phyloP scores from a whole-genome alignment of 1,139 yeast genomes.

The Yamadazyma diddensiae region DNA sequence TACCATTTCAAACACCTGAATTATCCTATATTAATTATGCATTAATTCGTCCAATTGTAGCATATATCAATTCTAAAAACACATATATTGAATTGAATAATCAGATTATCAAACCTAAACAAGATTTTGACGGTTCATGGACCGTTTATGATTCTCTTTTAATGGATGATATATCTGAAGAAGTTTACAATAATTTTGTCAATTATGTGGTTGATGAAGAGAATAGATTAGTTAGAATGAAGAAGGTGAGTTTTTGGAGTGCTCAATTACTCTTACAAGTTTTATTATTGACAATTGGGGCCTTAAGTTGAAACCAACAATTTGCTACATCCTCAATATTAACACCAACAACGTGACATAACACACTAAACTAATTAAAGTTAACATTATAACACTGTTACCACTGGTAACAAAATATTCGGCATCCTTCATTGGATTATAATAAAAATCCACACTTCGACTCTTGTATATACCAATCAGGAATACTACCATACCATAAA shows the following conservation, averaged over 20 bases:
- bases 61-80: conserved; percentile 84
- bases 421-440: conserved; percentile 37
- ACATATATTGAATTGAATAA: conserved; percentile 88
- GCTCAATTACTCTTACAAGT: conserved; percentile 80
- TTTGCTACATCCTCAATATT: conserved; percentile 33
- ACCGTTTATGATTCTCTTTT: conserved; percentile 86
- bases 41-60: conserved; percentile 89
- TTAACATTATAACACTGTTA: conserved; percentile 42
- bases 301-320: conserved; percentile 12
- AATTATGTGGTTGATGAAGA: conserved; percentile 87
- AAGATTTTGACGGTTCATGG: conserved; percentile 95
- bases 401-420: conserved; percentile 51
- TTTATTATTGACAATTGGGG: conserved; percentile 76
- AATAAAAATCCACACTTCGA: conserved; percentile 43
- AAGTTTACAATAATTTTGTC: conserved; percentile 88
- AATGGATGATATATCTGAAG: conserved; percentile 89
- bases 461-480: conserved; percentile 48
- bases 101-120: conserved; percentile 72
- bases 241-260: conserved; percentile 92
- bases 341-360: conserved; percentile 44
- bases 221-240: conserved; percentile 65
- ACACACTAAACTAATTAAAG: conserved; percentile 42
- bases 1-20: conserved; percentile 83
- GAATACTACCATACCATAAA: conserved; percentile 49
- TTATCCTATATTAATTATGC: conserved; percentile 89